These are phyloP conservation scores for Globisporangium emineosum DNA, from an alignment of 352 stramenopile genomes.

Conservation along the genomic window DNA sequence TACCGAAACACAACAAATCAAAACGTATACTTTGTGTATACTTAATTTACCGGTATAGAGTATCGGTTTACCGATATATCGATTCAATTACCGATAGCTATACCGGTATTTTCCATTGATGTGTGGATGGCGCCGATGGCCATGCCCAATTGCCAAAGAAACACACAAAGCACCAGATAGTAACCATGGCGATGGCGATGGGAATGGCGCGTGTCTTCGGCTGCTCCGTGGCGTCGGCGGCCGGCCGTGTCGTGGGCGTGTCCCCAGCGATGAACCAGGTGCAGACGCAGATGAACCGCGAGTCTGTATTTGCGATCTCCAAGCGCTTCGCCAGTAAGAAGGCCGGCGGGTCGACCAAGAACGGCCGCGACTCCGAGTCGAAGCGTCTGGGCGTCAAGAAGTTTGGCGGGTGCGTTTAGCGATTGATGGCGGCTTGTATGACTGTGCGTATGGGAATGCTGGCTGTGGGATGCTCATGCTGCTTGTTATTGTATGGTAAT, in stretches of 20 bases:
- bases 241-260: slow-evolving; percentile 26
- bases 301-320: slow-evolving; percentile 51
- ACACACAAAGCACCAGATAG: slow-evolving; percentile 22
- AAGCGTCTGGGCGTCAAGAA: slow-evolving; percentile 98
- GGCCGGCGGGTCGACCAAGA: slow-evolving; percentile 95
- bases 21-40: background rate
- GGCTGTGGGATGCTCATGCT: slow-evolving; percentile 1
- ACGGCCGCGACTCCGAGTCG: slow-evolving; percentile 96
- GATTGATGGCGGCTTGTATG: background rate
- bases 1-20: too few species aligned
- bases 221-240: slow-evolving; percentile 11
- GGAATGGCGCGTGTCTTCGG: slow-evolving; percentile 65
- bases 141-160: background rate
- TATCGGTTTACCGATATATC: too few species aligned
- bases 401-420: slow-evolving; percentile 79
- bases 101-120: background rate
- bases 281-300: slow-evolving; percentile 19
- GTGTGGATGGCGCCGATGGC: background rate
- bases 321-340: slow-evolving; percentile 94
- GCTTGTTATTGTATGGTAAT: background rate
- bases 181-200: slow-evolving; percentile 73
- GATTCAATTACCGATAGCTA: too few species aligned
- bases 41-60: too few species aligned
- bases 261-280: slow-evolving; percentile 12
- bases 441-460: background rate